phyloP scores from a whole-genome alignment of 2,329 filamentous ascomycete species.

The Penicillium concentricum region DNA sequence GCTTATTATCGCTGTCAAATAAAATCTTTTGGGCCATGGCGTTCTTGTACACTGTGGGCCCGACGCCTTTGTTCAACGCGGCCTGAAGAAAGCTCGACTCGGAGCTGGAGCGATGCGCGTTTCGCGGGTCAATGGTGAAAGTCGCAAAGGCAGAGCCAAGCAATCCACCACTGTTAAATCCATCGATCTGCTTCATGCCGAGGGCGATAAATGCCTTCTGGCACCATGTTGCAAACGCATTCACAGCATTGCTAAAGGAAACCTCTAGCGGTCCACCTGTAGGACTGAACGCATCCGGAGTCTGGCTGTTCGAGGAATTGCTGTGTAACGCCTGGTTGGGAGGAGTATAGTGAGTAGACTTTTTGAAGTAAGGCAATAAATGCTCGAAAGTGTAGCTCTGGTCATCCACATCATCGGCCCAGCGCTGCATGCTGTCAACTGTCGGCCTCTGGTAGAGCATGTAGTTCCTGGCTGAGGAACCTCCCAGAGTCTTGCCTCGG shows the following conservation, averaged over 20 bases:
- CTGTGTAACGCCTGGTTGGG: conserved; percentile 17
- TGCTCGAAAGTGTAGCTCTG: conserved; percentile 28
- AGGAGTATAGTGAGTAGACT: conserved; percentile 28
- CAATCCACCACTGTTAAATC: conserved; percentile 30
- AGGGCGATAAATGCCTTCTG: conserved; percentile 25
- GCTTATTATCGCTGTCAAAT: conserved; percentile 33
- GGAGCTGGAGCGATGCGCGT: conserved; percentile 21
- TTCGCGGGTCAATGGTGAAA: conserved; percentile 32
- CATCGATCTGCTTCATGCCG: conserved; percentile 28
- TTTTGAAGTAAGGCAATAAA: conserved; percentile 28
- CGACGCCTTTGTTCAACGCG: conserved; percentile 25
- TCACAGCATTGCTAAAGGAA: conserved; percentile 29
- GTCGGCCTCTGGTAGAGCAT: conserved; percentile 32
- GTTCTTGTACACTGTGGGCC: conserved; percentile 32
- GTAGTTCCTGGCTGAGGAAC: conserved; percentile 25
- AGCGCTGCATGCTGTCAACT: conserved; percentile 29
- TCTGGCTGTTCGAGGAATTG: conserved; percentile 27
- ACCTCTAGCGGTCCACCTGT: conserved; percentile 34
- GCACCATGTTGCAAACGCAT: conserved; percentile 29
- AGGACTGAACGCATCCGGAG: conserved; percentile 12
- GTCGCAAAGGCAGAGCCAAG: conserved; percentile 26
- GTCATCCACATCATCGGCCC: conserved; percentile 40
- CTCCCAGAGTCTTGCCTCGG: conserved; percentile 29
- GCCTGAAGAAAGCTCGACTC: conserved; percentile 23
- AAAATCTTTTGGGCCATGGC: conserved; percentile 38